Evolutionary conservation across 2,329 filamentous ascomycete species (phyloP).

Genomic region (Cladophialophora chaetospira): DNA sequence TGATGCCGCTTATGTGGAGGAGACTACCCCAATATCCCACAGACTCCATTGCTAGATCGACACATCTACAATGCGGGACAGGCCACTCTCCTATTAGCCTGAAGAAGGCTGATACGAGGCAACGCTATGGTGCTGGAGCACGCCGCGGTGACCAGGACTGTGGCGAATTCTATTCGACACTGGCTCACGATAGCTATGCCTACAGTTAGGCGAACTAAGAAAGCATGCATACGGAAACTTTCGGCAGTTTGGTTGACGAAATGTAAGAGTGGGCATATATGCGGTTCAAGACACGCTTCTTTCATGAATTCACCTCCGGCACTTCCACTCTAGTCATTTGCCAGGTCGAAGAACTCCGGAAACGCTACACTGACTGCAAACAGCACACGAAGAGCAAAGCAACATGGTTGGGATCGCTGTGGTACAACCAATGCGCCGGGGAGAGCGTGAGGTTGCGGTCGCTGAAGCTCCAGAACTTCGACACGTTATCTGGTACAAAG

Average conservation of each 20-base stretch:
- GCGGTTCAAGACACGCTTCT: neutral
- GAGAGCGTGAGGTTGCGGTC: constrained; percentile 42
- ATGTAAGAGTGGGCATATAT: constrained; percentile 2
- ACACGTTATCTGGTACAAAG: constrained; percentile 59
- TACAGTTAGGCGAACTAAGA: neutral
- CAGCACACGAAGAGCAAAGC: neutral
- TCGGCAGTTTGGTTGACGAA: neutral
- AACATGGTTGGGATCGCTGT: constrained; percentile 13
- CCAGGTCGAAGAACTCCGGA: neutral
- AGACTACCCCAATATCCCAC: constrained; percentile 1
- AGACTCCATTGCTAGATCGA: constrained; percentile 4
- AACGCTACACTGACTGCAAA: neutral
- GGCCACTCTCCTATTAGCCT: constrained; percentile 19
- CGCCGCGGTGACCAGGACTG: neutral
- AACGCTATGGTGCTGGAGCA: neutral
- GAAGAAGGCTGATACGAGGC: constrained; percentile 12
- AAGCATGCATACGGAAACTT: neutral
- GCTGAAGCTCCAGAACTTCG: constrained; percentile 55
- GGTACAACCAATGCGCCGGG: constrained; percentile 17
- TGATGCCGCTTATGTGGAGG: neutral
- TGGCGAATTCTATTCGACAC: constrained; percentile 1
- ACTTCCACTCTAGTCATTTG: neutral
- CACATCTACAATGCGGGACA: constrained; percentile 1
- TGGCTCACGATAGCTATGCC: neutral
- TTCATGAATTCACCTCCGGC: neutral